A percentile compares a stretch with the other conserved stretches of the same genome.
Conservation (phyloP, 352 stramenopile species). For the Globisporangium carolinianum region DNA sequence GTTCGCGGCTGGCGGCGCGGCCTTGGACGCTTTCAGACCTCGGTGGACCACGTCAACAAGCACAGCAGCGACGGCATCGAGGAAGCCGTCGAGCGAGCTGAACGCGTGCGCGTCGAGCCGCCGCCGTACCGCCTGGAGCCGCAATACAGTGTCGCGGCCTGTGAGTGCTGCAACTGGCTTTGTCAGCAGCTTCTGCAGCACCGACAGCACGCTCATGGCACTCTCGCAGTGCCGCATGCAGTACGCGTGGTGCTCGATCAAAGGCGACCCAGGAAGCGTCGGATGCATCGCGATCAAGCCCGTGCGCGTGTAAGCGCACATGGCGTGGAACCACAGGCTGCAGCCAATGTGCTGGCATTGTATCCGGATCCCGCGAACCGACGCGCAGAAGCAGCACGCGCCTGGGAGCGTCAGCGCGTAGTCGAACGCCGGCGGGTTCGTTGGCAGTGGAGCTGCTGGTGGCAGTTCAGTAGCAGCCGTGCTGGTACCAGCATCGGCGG, state of each 20-base stretch:
- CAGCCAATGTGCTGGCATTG: conserved; percentile 55
- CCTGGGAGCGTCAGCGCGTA: conserved; percentile 10
- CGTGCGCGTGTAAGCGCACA: conserved; percentile 36
- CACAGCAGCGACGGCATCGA: conserved; percentile 31
- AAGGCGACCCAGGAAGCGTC: conserved; percentile 4
- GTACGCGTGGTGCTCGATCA: conserved; percentile 53
- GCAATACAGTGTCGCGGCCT: conserved; percentile 42
- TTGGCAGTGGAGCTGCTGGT: conserved; percentile 2
- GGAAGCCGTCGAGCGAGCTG: conserved; percentile 23
- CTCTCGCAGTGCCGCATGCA: conserved; percentile 52
- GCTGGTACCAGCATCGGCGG: neutral
- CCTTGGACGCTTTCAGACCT: conserved; percentile 37
- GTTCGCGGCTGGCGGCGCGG: conserved; percentile 40
- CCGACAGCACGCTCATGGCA: conserved; percentile 26
- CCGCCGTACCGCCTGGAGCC: conserved; percentile 37
- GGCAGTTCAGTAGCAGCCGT: neutral
- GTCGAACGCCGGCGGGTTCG: conserved; percentile 8
- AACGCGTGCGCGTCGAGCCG: conserved; percentile 33
- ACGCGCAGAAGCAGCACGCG: conserved; percentile 50
- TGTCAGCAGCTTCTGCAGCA: conserved; percentile 50
- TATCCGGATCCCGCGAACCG: conserved; percentile 30
- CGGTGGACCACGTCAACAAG: conserved; percentile 53
- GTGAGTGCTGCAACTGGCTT: conserved; percentile 39
- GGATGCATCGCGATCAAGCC: conserved; percentile 27
- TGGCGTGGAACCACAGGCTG: conserved; percentile 51